Conservation (phyloP, 2,329 filamentous ascomycete species). For the Penicillium sclerotiorum region DNA sequence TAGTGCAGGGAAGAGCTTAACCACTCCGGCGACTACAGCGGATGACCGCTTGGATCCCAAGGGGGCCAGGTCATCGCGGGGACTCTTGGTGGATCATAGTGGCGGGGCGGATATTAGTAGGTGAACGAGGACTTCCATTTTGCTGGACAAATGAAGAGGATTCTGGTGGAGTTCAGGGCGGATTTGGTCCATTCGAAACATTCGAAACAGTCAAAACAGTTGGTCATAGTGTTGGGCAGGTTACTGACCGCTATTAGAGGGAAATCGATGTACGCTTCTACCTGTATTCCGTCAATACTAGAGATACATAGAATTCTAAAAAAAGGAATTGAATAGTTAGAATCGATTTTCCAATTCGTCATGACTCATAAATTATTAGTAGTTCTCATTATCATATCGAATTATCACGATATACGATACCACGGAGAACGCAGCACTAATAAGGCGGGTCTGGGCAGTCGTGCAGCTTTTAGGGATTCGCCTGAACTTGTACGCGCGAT, state of each 20-base stretch:
- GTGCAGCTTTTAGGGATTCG: conserved; percentile 12
- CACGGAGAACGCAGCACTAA: not conserved
- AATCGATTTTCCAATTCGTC: not conserved
- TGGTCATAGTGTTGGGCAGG: conserved; percentile 8
- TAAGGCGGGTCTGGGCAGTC: conserved; percentile 12
- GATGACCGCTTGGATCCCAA: conserved; percentile 14
- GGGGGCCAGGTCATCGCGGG: conserved; percentile 29
- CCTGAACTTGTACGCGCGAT: not conserved
- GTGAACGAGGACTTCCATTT: not conserved
- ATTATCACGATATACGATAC: not conserved
- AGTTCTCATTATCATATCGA: not conserved
- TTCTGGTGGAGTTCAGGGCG: conserved; percentile 2
- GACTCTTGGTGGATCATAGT: conserved; percentile 16
- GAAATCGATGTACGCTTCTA: not conserved
- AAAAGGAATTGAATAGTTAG: no score
- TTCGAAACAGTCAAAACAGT: not conserved
- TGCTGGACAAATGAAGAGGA: conserved; percentile 15
- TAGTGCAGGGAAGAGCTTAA: not conserved
- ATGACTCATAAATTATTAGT: not conserved
- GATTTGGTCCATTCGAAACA: conserved; percentile 2
- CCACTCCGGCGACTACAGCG: conserved; percentile 7
- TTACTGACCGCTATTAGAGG: conserved; percentile 26
- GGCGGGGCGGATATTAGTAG: conserved; percentile 2
- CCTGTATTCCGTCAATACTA: no score
- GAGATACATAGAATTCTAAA: no score